Conservation (phyloP, 352 stramenopile species). For the Peronospora farinosa region DNA sequence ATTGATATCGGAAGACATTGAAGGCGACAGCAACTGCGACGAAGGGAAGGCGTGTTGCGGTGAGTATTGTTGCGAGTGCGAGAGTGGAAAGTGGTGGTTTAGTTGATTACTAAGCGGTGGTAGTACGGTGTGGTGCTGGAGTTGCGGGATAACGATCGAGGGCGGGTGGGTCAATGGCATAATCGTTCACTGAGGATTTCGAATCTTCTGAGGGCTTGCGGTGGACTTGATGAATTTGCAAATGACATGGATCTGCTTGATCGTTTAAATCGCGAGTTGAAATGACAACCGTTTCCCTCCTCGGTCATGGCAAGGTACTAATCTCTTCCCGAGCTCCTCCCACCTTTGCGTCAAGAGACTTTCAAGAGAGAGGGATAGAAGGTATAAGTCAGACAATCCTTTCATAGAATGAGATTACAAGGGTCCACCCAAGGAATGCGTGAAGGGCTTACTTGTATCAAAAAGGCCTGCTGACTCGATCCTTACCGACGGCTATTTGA, state of each 20-base stretch:
- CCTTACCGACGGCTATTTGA: background rate
- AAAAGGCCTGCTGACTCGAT: background rate
- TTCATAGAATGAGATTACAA: background rate
- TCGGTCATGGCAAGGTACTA: constrained; percentile 4
- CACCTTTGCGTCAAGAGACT: constrained; percentile 12
- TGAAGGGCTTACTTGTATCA: background rate
- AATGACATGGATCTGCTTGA: constrained; percentile 17
- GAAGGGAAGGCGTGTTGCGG: constrained; percentile 9
- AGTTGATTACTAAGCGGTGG: constrained; percentile 26
- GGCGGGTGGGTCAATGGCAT: constrained; percentile 33
- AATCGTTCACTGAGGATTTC: background rate
- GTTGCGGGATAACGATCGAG: constrained; percentile 10
- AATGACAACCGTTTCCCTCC: constrained; percentile 8
- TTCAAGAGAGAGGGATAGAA: constrained; percentile 3
- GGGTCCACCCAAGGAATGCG: background rate
- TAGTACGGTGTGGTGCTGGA: constrained; percentile 19
- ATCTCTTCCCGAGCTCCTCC: constrained; percentile 19
- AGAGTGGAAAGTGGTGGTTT: constrained; percentile 28
- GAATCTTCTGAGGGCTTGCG: background rate
- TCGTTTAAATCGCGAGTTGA: constrained; percentile 18
- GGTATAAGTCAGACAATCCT: background rate
- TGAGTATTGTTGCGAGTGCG: constrained; percentile 18
- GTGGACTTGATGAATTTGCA: constrained; percentile 18
- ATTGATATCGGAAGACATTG: constrained; percentile 5
- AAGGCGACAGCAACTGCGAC: constrained; percentile 2